phyloP scores from a whole-genome alignment of 176 grass and related monocot species.

The Paspalum vaginatum region DNA sequence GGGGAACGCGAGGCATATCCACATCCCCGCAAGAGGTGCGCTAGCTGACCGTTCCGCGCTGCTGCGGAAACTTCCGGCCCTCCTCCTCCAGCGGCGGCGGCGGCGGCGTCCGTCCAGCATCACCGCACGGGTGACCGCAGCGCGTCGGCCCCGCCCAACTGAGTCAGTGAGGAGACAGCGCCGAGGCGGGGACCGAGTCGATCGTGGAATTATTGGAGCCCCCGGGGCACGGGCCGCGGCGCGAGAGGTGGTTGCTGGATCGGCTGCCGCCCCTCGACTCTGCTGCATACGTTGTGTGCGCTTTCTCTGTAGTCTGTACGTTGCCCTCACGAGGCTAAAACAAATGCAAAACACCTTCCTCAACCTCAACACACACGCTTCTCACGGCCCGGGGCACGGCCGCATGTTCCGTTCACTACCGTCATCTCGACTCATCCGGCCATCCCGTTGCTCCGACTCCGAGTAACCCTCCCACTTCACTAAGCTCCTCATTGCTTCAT shows the following conservation, averaged over 20 bases:
- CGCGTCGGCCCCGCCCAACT: background rate
- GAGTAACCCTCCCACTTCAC: too few relatives aligned
- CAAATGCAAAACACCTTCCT: background rate
- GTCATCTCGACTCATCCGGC: too few relatives aligned
- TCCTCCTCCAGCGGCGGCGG: background rate
- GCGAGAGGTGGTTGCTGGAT: background rate
- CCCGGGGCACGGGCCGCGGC: background rate
- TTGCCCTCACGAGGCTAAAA: background rate
- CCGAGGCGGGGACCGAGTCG: background rate
- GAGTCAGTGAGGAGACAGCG: constrained; percentile 15
- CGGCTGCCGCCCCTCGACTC: too few relatives aligned
- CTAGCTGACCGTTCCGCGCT: background rate
- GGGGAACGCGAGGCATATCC: constrained; percentile 39
- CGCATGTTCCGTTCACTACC: too few relatives aligned
- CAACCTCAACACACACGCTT: too few relatives aligned
- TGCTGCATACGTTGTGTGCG: background rate
- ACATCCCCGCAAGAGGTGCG: background rate
- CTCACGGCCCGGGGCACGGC: too few relatives aligned
- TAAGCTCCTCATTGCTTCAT: too few relatives aligned
- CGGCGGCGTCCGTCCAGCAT: background rate
- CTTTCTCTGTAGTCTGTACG: too few relatives aligned
- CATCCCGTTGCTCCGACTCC: too few relatives aligned
- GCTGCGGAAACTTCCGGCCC: background rate
- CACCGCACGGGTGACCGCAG: constrained; percentile 9
- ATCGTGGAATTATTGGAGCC: constrained; percentile 48